Base-by-base conservation (phyloP, 208 protist genomes). In the Zelonia costaricensis region DNA sequence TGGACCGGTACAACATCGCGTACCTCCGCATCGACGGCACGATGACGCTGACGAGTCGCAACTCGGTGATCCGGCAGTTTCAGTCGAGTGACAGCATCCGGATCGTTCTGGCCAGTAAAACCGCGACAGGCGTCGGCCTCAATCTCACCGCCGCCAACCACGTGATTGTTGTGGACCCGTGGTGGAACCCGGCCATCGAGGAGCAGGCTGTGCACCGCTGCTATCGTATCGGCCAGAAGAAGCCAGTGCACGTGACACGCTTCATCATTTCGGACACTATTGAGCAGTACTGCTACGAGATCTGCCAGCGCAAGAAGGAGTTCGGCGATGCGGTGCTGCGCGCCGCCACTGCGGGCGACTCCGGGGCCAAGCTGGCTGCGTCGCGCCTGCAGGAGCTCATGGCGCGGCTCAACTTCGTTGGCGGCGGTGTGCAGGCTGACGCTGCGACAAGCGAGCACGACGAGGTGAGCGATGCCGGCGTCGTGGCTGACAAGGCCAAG, bases 121-220 rank as follows among this genome's bases (percentile, higher is more conserved):
- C 95, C 10, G 91, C 97, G 15, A 98, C 96, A 16, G 98, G 98
- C 45, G 90, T 99, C 25, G 98, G 98, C 8, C 79, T 99, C 7
- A 99, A 99, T 55, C 88, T 99, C 13, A 98, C 95, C 1, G 89
- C 81, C 7, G 98, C 98, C 4, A 98, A 94, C 52, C 81, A 97
- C 42, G 96, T 99, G 0, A 75, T 98, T 25, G 70, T 99, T 0
- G 84, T 98, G 47, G 97, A 98, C 67, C 90, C 91, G 27, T 98
- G 97, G 97, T 99, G 96, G 95, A 99, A 98, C 61, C 93, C 96
- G 22, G 94, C 93, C 22, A 91, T 97, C 54, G 96, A 98, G 57
- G 82, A 97, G 46, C 97, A 98, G 65, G 96, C 97, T 0, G 91
- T 98, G 35, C 92, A 98, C 69, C 86, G 97, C 9, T 96, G 97